A percentile compares a stretch with the other conserved stretches of the same genome.
Evolutionary conservation across 2,329 filamentous ascomycete species (phyloP).

Genomic region (Diplodia sapinea): DNA sequence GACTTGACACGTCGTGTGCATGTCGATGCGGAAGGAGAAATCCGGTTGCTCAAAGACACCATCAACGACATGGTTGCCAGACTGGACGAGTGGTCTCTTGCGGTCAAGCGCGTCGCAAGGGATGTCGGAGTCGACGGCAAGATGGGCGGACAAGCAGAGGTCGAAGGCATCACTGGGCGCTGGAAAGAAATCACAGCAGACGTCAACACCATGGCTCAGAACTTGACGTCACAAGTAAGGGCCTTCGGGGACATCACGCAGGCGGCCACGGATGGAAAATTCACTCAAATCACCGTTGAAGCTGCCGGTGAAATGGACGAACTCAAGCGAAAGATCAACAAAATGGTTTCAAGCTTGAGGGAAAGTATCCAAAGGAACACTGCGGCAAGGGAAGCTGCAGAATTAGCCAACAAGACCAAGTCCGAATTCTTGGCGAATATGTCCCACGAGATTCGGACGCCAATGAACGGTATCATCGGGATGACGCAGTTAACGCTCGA

Average conservation of each 20-base stretch:
- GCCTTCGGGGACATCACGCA: slow-evolving; percentile 99
- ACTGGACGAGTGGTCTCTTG: slow-evolving; percentile 92
- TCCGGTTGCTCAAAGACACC: slow-evolving; percentile 90
- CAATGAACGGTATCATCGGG: slow-evolving; percentile 96
- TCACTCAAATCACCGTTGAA: slow-evolving; percentile 95
- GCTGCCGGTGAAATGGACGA: slow-evolving; percentile 99
- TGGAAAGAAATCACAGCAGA: slow-evolving; percentile 99
- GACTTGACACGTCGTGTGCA: slow-evolving; percentile 97
- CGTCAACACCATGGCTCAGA: slow-evolving; percentile 87
- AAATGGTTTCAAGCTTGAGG: slow-evolving; percentile 95
- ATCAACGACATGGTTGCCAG: slow-evolving; percentile 99
- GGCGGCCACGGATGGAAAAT: slow-evolving; percentile 93
- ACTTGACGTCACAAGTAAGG: slow-evolving; percentile 92
- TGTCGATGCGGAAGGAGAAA: slow-evolving; percentile 93
- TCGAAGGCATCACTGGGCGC: slow-evolving; percentile 86
- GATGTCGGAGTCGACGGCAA: slow-evolving; percentile 98
- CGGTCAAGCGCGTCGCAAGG: slow-evolving; percentile 92
- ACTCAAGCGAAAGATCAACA: slow-evolving; percentile 98
- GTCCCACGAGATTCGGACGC: slow-evolving; percentile 97
- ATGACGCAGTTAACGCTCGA: slow-evolving; percentile 98
- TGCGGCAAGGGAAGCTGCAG: slow-evolving; percentile 91
- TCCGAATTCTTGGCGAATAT: slow-evolving; percentile 98
- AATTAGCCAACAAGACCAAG: slow-evolving; percentile 96
- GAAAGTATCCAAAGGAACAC: slow-evolving; percentile 98
- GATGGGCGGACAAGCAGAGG: slow-evolving; percentile 96